Evolutionary conservation across 495 filamentous ascomycete species (phyloP), one percentile per base, ranked within the genome.

Genomic region (Staphylotrichum longicolle): DNA sequence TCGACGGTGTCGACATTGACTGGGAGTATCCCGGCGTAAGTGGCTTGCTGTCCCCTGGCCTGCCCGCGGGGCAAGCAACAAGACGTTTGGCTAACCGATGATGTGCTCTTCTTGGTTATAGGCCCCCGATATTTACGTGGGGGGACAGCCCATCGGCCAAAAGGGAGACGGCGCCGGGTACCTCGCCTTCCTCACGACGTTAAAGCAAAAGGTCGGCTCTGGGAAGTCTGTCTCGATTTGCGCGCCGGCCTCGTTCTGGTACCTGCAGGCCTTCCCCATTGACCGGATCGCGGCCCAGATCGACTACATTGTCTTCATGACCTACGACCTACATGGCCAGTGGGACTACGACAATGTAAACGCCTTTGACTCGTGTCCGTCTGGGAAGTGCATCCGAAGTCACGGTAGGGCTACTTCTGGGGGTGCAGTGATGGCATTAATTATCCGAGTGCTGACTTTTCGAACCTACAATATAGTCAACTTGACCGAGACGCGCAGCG

Each of bases 401-500:
- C n/a, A 47, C 6, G 45, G 45, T 47, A 27, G 20, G 20, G 20
- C 20, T 32, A 50, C 34, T 33, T 33, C 57, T 27, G 20, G 20
- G 20, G 20, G 20, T 27, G 20, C 20, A 27, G 20, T 27, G 20
- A 27, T 27, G 20, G 20, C 20, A 27, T 27, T 27, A 27, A 27
- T 27, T 27, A 27, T 27, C 20, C 20, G 44, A 51, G 52, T 46
- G 60, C 40, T 15, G 15, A 45, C 49, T n/a, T 15, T 12, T 40
- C 3, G 32, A 5, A 11, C 27, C 40, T 20, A 32, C 33, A 27
- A 27, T 27, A 27, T 27, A 27, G 73, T 79, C 40, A 80, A 81
- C 56, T 15, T 64, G 39, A 79, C 78, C 3, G 78, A 81, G 64
- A 80, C 76, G 3, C 42, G 59, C 34, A 27, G 67, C 10, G 66